phyloP scores from a whole-genome alignment of 129 eudicot species.

The Chrysanthemum makinoi region DNA sequence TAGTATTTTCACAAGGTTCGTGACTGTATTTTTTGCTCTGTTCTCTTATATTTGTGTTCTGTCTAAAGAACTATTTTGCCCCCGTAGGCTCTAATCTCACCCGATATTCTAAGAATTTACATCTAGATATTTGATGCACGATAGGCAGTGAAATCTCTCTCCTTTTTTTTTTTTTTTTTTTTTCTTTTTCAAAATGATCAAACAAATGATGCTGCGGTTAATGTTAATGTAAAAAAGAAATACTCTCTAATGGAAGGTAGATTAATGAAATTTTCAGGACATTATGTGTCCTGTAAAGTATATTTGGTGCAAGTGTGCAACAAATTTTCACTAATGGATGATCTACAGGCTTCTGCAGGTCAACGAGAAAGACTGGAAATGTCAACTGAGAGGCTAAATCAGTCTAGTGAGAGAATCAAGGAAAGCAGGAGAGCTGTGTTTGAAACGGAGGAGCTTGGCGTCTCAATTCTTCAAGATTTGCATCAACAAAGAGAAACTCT shows the following conservation, averaged over 20 bases:
- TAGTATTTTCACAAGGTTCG: too few species aligned
- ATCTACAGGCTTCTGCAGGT: constrained; percentile 66
- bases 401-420: constrained; percentile 77
- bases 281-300: background rate
- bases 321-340: constrained; percentile 14
- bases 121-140: background rate
- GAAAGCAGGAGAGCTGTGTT: constrained; percentile 85
- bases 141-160: background rate
- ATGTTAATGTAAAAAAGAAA: background rate
- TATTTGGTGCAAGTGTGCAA: background rate
- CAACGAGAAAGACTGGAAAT: constrained; percentile 73
- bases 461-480: constrained; percentile 84
- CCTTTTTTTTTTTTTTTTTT: background rate
- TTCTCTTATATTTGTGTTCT: background rate
- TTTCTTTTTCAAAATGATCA: background rate
- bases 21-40: background rate
- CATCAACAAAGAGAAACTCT: constrained; percentile 96
- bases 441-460: constrained; percentile 93
- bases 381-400: constrained; percentile 86
- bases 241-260: background rate
- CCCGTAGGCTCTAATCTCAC: background rate
- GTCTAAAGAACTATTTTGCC: background rate
- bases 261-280: background rate
- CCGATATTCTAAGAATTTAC: background rate
- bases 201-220: background rate